Evolutionary conservation across 495 filamentous ascomycete genomes (phyloP).

Genomic region (Immersiella caudata): DNA sequence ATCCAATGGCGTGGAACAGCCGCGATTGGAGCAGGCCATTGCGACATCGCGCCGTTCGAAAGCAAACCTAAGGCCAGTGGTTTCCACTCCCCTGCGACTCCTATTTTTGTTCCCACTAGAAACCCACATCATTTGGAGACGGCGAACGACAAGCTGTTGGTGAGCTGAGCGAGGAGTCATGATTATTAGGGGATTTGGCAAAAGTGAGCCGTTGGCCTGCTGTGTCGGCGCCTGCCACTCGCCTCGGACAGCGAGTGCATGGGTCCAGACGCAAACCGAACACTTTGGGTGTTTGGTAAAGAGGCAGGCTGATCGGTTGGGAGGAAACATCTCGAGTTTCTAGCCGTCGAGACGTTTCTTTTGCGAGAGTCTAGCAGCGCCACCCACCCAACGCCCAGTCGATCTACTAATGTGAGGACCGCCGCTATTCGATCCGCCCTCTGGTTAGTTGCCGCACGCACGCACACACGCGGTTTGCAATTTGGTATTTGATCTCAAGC

Average conservation of each 20-base stretch:
- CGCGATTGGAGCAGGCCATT: conserved; percentile 13
- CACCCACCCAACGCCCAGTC: conserved; percentile 1
- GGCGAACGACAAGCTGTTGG: neutral
- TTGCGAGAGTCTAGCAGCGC: neutral
- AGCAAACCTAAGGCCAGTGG: neutral
- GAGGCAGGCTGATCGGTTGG: neutral
- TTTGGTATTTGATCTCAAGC: neutral
- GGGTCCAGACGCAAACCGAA: conserved; percentile 20
- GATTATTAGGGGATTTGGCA: neutral
- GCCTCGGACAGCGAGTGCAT: neutral
- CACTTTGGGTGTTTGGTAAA: conserved; percentile 11
- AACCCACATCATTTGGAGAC: conserved; percentile 18
- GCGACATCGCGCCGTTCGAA: conserved; percentile 12
- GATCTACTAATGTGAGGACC: neutral
- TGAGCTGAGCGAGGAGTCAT: neutral
- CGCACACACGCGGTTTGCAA: neutral
- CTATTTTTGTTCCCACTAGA: conserved; percentile 9
- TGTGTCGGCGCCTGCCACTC: conserved; percentile 9
- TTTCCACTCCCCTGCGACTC: conserved; percentile 11
- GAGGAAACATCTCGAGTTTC: conserved; percentile 9
- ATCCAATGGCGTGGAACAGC: conserved; percentile 13
- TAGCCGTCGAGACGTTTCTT: neutral
- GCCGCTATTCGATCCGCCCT: neutral
- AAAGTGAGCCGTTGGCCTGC: neutral
- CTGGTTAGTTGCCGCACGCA: no score